Evolutionary conservation across 2,329 filamentous ascomycete genomes (phyloP).

Genomic region (Clonostachys solani): DNA sequence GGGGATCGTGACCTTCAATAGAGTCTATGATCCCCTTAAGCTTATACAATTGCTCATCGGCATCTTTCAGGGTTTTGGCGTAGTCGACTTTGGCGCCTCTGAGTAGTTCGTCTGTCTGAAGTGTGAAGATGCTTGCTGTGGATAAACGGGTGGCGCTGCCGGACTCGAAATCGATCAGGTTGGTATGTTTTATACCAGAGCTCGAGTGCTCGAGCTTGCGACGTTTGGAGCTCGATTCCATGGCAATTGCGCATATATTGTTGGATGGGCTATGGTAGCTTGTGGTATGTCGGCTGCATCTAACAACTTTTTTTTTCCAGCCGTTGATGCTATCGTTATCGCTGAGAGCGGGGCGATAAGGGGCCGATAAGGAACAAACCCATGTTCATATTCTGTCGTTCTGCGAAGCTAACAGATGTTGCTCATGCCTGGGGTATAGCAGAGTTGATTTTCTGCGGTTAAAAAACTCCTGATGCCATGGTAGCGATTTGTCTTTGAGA

Average conservation of each 20-base stretch:
- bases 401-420: too few species aligned
- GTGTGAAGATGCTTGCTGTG: conserved; percentile 49
- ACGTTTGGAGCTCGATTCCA: conserved; percentile 44
- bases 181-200: conserved; percentile 22
- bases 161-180: conserved; percentile 34
- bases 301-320: too few species aligned
- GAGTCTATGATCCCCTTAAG: conserved; percentile 50
- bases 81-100: conserved; percentile 51
- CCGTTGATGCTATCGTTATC: too few species aligned
- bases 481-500: too few species aligned
- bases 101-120: conserved; percentile 57
- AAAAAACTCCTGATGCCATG: too few species aligned
- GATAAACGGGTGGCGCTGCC: conserved; percentile 32
- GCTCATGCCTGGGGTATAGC: too few species aligned
- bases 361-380: too few species aligned
- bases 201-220: conserved; percentile 40
- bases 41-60: conserved; percentile 43
- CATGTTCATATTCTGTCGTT: too few species aligned
- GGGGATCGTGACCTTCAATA: conserved; percentile 41
- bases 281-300: too few species aligned
- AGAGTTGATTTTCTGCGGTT: too few species aligned
- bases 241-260: conserved; percentile 10
- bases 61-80: conserved; percentile 37
- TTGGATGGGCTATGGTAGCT: too few species aligned
- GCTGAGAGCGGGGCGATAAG: too few species aligned